Conservation (phyloP, 257 asterid genomes). For the Fraxinus quadrangulata region DNA sequence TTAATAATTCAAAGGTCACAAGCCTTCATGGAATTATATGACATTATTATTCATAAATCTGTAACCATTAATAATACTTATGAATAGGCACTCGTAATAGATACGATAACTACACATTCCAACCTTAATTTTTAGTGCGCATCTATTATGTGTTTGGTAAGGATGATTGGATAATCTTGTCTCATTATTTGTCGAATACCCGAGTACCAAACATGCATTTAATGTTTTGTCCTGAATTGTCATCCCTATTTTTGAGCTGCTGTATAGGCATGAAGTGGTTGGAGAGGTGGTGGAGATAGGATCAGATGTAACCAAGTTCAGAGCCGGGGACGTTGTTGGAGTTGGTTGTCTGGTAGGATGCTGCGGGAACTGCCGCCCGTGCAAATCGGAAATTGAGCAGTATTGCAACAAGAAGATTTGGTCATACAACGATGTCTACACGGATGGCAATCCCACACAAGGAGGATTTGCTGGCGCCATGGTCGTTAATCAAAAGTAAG, state of each 20-base stretch:
- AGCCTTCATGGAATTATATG: too few species aligned
- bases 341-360: conserved; percentile 83
- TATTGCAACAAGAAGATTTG: conserved; percentile 94
- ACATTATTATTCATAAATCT: too few species aligned
- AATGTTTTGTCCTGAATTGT: background rate
- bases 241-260: background rate
- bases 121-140: background rate
- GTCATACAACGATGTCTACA: conserved; percentile 87
- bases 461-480: conserved; percentile 83
- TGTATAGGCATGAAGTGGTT: conserved; percentile 82
- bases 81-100: background rate
- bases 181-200: background rate
- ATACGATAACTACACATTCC: background rate
- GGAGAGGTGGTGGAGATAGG: conserved; percentile 95
- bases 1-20: too few species aligned
- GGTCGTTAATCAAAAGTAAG: conserved; percentile 88
- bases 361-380: conserved; percentile 67
- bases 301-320: conserved; percentile 67
- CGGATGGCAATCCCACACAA: conserved; percentile 85
- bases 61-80: too few species aligned
- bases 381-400: conserved; percentile 80
- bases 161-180: background rate
- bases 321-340: conserved; percentile 74
- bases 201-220: background rate
- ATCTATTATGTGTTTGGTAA: background rate